phyloP scores from a whole-genome alignment of 2,329 filamentous ascomycete species.

The Taxawa tesnikishii region DNA sequence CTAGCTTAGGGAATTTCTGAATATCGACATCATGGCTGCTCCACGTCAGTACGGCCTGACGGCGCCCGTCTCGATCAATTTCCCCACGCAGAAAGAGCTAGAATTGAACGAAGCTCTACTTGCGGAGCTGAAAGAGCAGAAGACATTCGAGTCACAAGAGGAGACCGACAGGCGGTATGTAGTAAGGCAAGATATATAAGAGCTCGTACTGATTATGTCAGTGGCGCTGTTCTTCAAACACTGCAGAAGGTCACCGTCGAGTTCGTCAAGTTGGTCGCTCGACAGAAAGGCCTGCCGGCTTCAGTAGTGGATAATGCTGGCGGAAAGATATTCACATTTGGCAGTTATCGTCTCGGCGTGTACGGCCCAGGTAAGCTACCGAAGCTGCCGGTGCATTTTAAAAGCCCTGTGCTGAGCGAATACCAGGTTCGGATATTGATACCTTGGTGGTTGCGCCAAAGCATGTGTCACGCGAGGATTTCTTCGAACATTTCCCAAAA shows the following conservation, averaged over 20 bases:
- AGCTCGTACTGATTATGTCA: constrained; percentile 22
- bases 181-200: not conserved
- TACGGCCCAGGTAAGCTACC: constrained; percentile 56
- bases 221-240: constrained; percentile 59
- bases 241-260: constrained; percentile 72
- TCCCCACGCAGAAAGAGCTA: constrained; percentile 68
- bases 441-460: constrained; percentile 86
- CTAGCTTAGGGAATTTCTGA: too few relatives aligned
- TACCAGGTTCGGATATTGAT: constrained; percentile 83
- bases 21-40: constrained; percentile 8
- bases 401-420: too few relatives aligned
- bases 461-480: constrained; percentile 79
- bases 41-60: constrained; percentile 59
- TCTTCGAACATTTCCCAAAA: constrained; percentile 79
- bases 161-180: constrained; percentile 71
- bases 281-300: constrained; percentile 59
- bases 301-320: constrained; percentile 71
- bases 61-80: constrained; percentile 63
- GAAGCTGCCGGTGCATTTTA: constrained; percentile 2
- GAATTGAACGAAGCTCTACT: constrained; percentile 67
- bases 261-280: constrained; percentile 74
- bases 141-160: constrained; percentile 76
- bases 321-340: constrained; percentile 90
- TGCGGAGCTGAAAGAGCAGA: constrained; percentile 73
- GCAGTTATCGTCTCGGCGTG: constrained; percentile 88